Base-by-base conservation (phyloP, 2,329 filamentous ascomycete species). In the Cladosporium sp. region DNA sequence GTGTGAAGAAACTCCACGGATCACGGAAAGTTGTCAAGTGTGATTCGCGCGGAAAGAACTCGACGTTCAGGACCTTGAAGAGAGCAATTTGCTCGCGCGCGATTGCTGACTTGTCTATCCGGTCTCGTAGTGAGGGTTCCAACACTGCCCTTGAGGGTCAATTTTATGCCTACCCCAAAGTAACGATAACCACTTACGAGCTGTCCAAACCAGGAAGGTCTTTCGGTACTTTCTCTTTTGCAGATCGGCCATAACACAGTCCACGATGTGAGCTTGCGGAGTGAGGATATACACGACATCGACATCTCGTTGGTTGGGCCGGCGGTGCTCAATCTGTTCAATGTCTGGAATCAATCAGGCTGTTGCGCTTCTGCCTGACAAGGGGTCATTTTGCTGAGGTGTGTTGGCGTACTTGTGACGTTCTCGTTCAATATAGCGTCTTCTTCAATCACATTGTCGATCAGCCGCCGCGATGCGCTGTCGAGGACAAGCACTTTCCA, bases 401-500 rank as follows among this genome's bases (percentile, higher is more conserved):
- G 13, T 36, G 32, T 18, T 12, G 24, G 62, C 85, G 67, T 79
- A 96, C 91, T 96, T 60, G 91, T 92, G 70, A 99, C 88, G 68
- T 96, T 96, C 72, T 90, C 84, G 68, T 95, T 95, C 72, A 99
- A 85, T 59, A 99, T 95, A 64, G 96, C 89, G 81, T 99, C 92
- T 75, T 96, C 88, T 64, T 89, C 92, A 67, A 92, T 82, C 41
- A 89, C 87, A 76, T 92, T 95, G 72, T 95, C 86, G 62, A 99
- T 80, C 61, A 99, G 80, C 70, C 86, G 91, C 68, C 85, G 85
- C 67, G 89, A 91, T 51, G 77, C 79, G 60, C 88, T 84, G 72
- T 99, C 93, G 63, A 96, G 77, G 47, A 99, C 85, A 60, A 99
- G 76, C 59, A 96, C 88, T 81, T 97, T 99, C 93, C 93, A 99